Evolutionary conservation across 495 filamentous ascomycete species (phyloP).

Genomic region (Penicillium cinerascens): DNA sequence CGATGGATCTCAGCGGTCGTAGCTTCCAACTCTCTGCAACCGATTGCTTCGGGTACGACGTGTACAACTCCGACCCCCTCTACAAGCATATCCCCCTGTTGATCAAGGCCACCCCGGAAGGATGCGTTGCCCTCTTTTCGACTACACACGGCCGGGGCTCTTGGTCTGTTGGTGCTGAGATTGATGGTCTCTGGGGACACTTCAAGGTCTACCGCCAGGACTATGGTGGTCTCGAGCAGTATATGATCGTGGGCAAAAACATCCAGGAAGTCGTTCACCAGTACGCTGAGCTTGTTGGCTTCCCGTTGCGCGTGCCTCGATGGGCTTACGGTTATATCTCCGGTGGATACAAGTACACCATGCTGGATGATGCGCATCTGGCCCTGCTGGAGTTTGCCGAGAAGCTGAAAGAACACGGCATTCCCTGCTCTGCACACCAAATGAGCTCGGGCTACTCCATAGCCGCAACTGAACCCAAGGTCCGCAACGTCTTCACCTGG

Average conservation of each 20-base stretch:
- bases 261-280: conserved; percentile 59
- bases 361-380: conserved; percentile 56
- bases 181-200: conserved; percentile 67
- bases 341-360: conserved; percentile 67
- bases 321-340: conserved; percentile 69
- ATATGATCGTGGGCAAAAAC: conserved; percentile 62
- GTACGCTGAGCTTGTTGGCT: conserved; percentile 63
- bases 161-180: conserved; percentile 66
- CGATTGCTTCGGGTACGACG: conserved; percentile 68
- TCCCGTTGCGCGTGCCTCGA: conserved; percentile 60
- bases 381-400: conserved; percentile 57
- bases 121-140: conserved; percentile 63
- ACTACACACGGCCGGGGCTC: conserved; percentile 58
- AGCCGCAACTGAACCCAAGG: conserved; percentile 60
- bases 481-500: conserved; percentile 70
- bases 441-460: conserved; percentile 71
- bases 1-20: conserved; percentile 66
- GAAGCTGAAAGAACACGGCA: conserved; percentile 57
- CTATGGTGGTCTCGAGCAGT: conserved; percentile 66
- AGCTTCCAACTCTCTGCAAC: conserved; percentile 62
- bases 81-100: conserved; percentile 71
- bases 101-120: conserved; percentile 57
- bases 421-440: conserved; percentile 69
- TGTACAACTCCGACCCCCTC: conserved; percentile 64
- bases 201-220: conserved; percentile 70